These are phyloP conservation scores for Trichosanthes cucumerina DNA, from an alignment of 306 rosid species.

Conservation along the genomic window DNA sequence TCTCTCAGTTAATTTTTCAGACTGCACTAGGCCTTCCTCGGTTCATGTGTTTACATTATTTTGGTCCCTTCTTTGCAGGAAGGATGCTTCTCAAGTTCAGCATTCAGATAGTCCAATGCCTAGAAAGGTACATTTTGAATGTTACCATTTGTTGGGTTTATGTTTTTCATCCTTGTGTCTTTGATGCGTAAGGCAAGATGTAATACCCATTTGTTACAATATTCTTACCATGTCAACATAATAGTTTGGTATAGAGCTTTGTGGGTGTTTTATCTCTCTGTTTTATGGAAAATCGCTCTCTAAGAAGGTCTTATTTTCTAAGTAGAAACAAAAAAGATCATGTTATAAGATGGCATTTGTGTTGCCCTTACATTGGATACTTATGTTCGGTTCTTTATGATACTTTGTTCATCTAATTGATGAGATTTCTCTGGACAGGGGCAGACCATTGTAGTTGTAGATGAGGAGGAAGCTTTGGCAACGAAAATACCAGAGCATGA, in stretches of 20 bases:
- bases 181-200: background rate
- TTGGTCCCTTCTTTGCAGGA: constrained; percentile 27
- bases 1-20: background rate
- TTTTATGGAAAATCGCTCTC: background rate
- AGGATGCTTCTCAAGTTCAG: constrained; percentile 25
- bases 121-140: constrained; percentile 35
- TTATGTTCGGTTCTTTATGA: background rate
- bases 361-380: background rate
- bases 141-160: constrained; percentile 1
- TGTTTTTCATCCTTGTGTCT: background rate
- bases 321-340: background rate
- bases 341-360: background rate
- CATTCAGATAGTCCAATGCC: constrained; percentile 30
- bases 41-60: background rate
- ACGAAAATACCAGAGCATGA: constrained; percentile 31
- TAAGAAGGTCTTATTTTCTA: background rate
- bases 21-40: background rate
- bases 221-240: background rate
- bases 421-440: constrained; percentile 29
- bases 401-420: background rate
- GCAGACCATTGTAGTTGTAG: constrained; percentile 59
- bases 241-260: background rate
- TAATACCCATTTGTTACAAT: background rate
- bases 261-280: background rate
- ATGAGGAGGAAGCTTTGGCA: constrained; percentile 46